phyloP scores from a whole-genome alignment of 2,329 filamentous ascomycete species.

The Fusarium coffeatum region DNA sequence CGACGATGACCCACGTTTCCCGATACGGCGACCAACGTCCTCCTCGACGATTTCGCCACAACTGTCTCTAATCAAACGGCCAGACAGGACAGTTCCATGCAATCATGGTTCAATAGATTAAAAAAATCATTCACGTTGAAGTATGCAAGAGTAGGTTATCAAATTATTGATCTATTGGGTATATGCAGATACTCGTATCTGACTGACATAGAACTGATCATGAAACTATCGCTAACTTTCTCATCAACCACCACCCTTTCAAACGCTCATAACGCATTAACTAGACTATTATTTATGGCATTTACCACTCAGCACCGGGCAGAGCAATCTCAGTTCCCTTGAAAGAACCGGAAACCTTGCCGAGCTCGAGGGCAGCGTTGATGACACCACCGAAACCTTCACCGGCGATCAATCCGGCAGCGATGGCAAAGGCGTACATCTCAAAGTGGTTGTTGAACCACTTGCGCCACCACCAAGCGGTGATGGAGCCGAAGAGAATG shows the following conservation, averaged over 20 bases:
- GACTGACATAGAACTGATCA: not conserved
- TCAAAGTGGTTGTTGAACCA: conserved; percentile 62
- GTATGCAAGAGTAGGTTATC: not conserved
- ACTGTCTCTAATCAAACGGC: too few species aligned
- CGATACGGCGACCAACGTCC: not conserved
- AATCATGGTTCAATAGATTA: not conserved
- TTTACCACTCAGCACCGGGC: conserved; percentile 29
- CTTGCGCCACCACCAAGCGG: conserved; percentile 66
- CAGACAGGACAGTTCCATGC: not conserved
- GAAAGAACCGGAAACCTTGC: conserved; percentile 47
- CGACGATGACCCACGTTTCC: not conserved
- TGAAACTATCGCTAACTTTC: conserved; percentile 2
- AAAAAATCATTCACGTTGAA: rapidly evolving
- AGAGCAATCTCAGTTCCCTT: conserved; percentile 37
- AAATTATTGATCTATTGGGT: conserved; percentile 8
- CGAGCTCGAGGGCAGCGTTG: conserved; percentile 61
- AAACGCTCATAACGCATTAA: conserved; percentile 22
- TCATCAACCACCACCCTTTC: not conserved
- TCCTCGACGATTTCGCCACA: too few species aligned
- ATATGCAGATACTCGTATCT: conserved; percentile 5
- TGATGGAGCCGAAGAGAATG: conserved; percentile 66
- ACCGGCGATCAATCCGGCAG: conserved; percentile 71
- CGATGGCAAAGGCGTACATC: conserved; percentile 68
- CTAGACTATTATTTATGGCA: not conserved
- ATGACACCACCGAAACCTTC: conserved; percentile 72